Conservation (phyloP, 2,329 filamentous ascomycete genomes). For the Ilyonectria robusta region DNA sequence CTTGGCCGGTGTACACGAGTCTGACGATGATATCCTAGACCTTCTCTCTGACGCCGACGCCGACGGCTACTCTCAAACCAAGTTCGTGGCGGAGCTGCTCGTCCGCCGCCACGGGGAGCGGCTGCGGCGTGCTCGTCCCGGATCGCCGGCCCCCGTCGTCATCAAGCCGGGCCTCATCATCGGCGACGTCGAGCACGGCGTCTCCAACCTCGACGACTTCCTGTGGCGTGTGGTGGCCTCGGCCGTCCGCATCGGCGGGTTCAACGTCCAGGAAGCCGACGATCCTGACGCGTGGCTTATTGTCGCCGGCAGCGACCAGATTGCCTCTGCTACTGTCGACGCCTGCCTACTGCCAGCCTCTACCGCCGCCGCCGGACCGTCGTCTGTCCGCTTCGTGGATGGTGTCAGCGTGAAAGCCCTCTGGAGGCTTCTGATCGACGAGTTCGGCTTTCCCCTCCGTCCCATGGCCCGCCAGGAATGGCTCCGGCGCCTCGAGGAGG, state of each 20-base stretch:
- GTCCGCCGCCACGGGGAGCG: slow-evolving; percentile 25
- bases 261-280: slow-evolving; percentile 15
- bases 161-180: slow-evolving; percentile 20
- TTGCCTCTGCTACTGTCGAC: slow-evolving; percentile 14
- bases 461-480: slow-evolving; percentile 15
- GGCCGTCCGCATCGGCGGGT: slow-evolving; percentile 19
- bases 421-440: slow-evolving; percentile 19
- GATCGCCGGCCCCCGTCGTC: slow-evolving; percentile 2
- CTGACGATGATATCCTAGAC: slow-evolving; percentile 11
- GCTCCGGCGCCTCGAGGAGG: slow-evolving; percentile 12
- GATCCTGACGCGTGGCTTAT: slow-evolving; percentile 22
- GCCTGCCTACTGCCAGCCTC: slow-evolving; percentile 15
- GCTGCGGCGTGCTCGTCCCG: slow-evolving; percentile 7
- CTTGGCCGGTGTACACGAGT: slow-evolving; percentile 5
- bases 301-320: slow-evolving; percentile 25
- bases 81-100: slow-evolving; percentile 28
- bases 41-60: slow-evolving; percentile 10
- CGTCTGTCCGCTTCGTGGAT: slow-evolving; percentile 19
- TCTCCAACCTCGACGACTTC: slow-evolving; percentile 26
- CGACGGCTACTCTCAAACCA: slow-evolving; percentile 32
- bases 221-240: slow-evolving; percentile 27
- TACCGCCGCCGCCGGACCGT: background rate
- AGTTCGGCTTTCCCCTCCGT: slow-evolving; percentile 18
- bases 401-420: slow-evolving; percentile 19
- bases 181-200: slow-evolving; percentile 13